These are phyloP conservation scores for Pyricularia sp. DNA, from an alignment of 2,329 filamentous ascomycete species.

Conservation along the genomic window DNA sequence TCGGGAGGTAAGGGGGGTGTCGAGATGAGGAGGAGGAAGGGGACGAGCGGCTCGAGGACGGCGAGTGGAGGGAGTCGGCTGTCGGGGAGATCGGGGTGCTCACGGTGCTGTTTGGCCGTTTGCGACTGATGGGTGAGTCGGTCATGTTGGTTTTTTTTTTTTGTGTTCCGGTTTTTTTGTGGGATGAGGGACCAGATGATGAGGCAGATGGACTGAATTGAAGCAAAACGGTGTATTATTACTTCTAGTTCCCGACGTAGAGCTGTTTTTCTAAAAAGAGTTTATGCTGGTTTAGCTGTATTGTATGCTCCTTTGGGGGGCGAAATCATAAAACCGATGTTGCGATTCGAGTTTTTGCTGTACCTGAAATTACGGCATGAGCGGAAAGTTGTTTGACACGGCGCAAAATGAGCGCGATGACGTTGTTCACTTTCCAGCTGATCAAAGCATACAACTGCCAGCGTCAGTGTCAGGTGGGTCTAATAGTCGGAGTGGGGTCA, in stretches of 20 bases:
- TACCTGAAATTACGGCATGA: not conserved
- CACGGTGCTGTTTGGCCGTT: not conserved
- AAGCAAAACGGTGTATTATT: not conserved
- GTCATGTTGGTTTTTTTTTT: not conserved
- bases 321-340: not conserved
- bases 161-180: not conserved
- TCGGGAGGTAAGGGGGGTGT: conserved; percentile 53
- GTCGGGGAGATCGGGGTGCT: not conserved
- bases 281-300: not conserved
- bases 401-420: not conserved
- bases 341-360: not conserved
- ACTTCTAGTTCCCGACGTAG: not conserved
- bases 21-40: conserved; percentile 24
- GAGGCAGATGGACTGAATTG: not conserved
- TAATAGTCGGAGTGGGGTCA: not conserved
- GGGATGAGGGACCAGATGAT: not conserved
- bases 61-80: not conserved
- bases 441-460: not conserved
- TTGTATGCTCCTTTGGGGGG: not conserved
- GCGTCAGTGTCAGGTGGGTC: not conserved
- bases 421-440: not conserved
- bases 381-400: not conserved
- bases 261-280: not conserved
- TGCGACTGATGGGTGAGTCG: conserved; percentile 2
- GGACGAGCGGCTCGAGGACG: conserved; percentile 8